These are phyloP conservation scores for Tetrahymena thermophila DNA, from an alignment of 73 alveolate genomes.

Conservation along the genomic window DNA sequence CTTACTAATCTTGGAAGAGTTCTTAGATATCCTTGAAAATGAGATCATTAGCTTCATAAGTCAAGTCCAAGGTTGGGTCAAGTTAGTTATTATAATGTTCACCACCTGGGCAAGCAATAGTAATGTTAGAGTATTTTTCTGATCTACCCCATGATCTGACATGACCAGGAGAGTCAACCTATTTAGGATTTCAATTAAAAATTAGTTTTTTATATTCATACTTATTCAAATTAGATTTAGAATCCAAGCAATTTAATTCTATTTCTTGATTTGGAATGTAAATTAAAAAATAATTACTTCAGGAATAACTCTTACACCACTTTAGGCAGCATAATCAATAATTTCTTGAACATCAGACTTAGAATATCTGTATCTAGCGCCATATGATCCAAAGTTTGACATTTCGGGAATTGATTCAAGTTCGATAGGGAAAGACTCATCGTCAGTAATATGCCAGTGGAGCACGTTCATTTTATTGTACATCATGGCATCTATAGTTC, in stretches of 20 bases:
- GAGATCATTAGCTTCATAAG: conserved; percentile 15
- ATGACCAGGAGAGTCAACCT: conserved; percentile 82
- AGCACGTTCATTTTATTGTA: conserved; percentile 62
- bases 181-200: neutral
- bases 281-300: conserved; percentile 18
- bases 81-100: conserved; percentile 11
- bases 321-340: conserved; percentile 53
- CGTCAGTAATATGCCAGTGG: conserved; percentile 86
- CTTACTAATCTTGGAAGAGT: conserved; percentile 4
- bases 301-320: conserved; percentile 74
- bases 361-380: conserved; percentile 54
- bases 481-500: conserved; percentile 51
- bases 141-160: conserved; percentile 33
- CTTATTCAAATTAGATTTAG: neutral
- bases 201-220: neutral
- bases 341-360: conserved; percentile 54
- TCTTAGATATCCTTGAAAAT: conserved; percentile 18
- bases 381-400: conserved; percentile 53
- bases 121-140: conserved; percentile 12
- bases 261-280: neutral
- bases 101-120: conserved; percentile 15
- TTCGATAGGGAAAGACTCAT: conserved; percentile 74
- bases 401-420: conserved; percentile 54
- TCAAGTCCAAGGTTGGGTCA: conserved; percentile 32
- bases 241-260: neutral